Conservation (phyloP, 1,284 basidiomycete genomes). For the Wolfiporia cocos region DNA sequence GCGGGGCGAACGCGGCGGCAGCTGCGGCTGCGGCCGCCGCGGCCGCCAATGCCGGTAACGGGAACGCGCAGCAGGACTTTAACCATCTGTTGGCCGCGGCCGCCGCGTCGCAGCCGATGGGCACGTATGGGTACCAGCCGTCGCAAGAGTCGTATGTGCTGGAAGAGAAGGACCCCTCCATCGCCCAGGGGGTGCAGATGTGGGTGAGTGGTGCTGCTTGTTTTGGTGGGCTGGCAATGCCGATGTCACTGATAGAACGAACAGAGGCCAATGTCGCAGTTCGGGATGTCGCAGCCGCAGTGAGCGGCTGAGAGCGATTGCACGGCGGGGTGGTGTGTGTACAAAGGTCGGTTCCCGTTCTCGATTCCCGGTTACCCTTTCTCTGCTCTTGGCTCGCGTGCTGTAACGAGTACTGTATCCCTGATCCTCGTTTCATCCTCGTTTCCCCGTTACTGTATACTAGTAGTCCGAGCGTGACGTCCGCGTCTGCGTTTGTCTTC, state of each 20-base stretch:
- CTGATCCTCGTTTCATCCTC: too few species aligned
- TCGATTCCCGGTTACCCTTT: too few species aligned
- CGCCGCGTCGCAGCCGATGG: slow-evolving; percentile 37
- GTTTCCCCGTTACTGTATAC: too few species aligned
- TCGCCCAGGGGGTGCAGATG: slow-evolving; percentile 19
- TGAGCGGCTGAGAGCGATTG: slow-evolving; percentile 2
- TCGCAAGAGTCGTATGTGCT: slow-evolving; percentile 56
- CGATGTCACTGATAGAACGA: neutral
- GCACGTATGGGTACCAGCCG: slow-evolving; percentile 45
- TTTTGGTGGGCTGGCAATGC: too few species aligned
- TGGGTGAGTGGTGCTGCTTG: slow-evolving; percentile 17
- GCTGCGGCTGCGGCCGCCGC: slow-evolving; percentile 17
- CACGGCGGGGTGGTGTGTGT: too few species aligned
- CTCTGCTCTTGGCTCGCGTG: too few species aligned
- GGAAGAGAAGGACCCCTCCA: slow-evolving; percentile 48
- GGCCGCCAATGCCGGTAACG: slow-evolving; percentile 8
- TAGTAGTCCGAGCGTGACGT: neutral
- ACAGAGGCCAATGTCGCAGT: slow-evolving; percentile 11
- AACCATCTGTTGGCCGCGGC: slow-evolving; percentile 48
- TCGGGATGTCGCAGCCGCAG: slow-evolving; percentile 10
- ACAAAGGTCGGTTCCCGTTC: too few species aligned
- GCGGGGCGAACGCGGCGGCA: slow-evolving; percentile 15
- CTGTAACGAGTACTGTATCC: too few species aligned
- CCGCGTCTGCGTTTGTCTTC: neutral
- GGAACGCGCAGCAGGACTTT: slow-evolving; percentile 34